phyloP scores from a whole-genome alignment of 1,284 basidiomycete species.

The Sphagnurus paluster region DNA sequence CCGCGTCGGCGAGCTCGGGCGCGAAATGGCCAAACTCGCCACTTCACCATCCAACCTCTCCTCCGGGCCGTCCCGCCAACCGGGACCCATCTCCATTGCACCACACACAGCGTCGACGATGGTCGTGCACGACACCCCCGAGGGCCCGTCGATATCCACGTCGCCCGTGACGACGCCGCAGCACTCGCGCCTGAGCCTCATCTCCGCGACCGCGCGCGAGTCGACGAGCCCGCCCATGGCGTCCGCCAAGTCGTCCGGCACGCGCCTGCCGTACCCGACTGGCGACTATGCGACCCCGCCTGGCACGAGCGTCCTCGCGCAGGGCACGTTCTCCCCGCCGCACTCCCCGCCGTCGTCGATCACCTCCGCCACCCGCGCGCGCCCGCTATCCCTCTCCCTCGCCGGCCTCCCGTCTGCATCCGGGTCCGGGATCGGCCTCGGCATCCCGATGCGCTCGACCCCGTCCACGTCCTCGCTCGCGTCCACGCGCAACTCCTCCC shows the following conservation, averaged over 20 bases:
- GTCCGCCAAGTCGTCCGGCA: slow-evolving; percentile 45
- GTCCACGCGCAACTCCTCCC: slow-evolving; percentile 27
- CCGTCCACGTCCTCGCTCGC: slow-evolving; percentile 29
- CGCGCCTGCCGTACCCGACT: slow-evolving; percentile 74
- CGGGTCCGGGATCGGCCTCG: slow-evolving; percentile 18
- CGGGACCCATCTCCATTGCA: slow-evolving; percentile 39
- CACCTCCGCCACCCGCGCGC: slow-evolving; percentile 28
- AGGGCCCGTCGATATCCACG: slow-evolving; percentile 7
- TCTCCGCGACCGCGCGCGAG: slow-evolving; percentile 50
- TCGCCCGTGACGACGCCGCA: slow-evolving; percentile 17
- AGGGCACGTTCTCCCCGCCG: slow-evolving; percentile 58
- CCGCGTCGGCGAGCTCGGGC: slow-evolving; percentile 68
- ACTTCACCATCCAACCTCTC: slow-evolving; percentile 57
- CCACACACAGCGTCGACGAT: slow-evolving; percentile 42
- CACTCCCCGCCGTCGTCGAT: slow-evolving; percentile 58
- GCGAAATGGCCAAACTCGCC: slow-evolving; percentile 73
- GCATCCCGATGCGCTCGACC: slow-evolving; percentile 21
- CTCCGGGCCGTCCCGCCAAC: slow-evolving; percentile 48
- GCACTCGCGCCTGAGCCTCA: slow-evolving; percentile 37
- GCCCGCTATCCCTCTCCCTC: slow-evolving; percentile 31
- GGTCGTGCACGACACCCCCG: slow-evolving; percentile 29
- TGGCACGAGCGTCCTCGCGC: slow-evolving; percentile 27
- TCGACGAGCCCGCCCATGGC: slow-evolving; percentile 67
- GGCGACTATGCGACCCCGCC: slow-evolving; percentile 75
- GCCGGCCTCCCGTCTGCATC: slow-evolving; percentile 37